Percentiles rank a stretch among this genome's conserved stretches.
Evolutionary conservation across 2,329 filamentous ascomycete genomes (phyloP).

Genomic region (Cordyceps cicadae): DNA sequence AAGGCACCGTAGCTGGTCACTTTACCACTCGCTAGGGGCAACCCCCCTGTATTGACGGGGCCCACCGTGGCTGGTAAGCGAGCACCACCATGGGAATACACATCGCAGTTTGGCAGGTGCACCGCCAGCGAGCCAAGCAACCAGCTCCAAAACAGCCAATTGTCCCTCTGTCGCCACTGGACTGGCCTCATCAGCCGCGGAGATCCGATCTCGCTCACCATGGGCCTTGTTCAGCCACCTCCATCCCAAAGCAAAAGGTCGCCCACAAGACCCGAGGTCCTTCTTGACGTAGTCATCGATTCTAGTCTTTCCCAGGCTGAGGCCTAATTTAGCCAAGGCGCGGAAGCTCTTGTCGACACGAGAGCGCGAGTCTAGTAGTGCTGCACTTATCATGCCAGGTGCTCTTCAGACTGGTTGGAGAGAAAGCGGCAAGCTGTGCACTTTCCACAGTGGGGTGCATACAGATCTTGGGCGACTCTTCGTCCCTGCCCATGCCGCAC

Average conservation of each 20-base stretch:
- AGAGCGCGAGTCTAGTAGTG: background rate
- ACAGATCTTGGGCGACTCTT: background rate
- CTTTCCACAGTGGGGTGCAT: background rate
- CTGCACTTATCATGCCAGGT: too few relatives aligned
- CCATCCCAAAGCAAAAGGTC: background rate
- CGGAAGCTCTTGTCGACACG: background rate
- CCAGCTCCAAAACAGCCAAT: background rate
- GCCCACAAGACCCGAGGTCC: background rate
- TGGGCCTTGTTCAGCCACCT: conserved; percentile 1
- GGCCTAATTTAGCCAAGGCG: background rate
- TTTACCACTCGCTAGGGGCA: too few relatives aligned
- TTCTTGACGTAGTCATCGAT: background rate
- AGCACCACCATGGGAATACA: background rate
- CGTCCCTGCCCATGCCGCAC: background rate
- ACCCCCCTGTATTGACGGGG: too few relatives aligned
- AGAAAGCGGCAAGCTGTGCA: background rate
- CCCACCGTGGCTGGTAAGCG: too few relatives aligned
- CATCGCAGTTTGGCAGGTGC: background rate
- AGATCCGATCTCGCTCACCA: conserved; percentile 10
- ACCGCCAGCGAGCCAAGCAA: background rate
- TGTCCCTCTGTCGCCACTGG: conserved; percentile 5
- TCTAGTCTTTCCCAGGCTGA: too few relatives aligned
- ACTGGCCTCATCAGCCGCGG: conserved; percentile 6
- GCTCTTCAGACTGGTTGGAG: background rate
- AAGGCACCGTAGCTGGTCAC: too few relatives aligned